Conservation (phyloP, 495 filamentous ascomycete species). For the Aspergillus sclerotiicarbonarius region DNA sequence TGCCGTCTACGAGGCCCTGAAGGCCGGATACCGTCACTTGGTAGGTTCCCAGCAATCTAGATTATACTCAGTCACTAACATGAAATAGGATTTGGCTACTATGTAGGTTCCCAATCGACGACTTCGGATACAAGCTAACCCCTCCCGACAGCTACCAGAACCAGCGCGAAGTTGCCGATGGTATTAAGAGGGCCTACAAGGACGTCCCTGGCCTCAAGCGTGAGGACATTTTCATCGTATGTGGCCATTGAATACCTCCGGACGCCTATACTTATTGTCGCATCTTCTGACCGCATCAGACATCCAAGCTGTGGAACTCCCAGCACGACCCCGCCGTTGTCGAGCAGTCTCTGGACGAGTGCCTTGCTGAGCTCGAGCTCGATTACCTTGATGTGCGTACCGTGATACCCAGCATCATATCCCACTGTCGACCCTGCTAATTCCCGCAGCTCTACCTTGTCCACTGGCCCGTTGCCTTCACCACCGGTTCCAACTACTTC, state of each 20-base stretch:
- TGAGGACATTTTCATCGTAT: slow-evolving; percentile 50
- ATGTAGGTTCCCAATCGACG: slow-evolving; percentile 30
- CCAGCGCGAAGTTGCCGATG: slow-evolving; percentile 46
- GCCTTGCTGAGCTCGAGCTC: slow-evolving; percentile 46
- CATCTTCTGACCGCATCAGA: slow-evolving; percentile 24
- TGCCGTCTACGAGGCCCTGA: slow-evolving; percentile 53
- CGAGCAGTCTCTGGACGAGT: slow-evolving; percentile 45
- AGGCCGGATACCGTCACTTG: slow-evolving; percentile 55
- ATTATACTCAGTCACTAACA: slow-evolving; percentile 18
- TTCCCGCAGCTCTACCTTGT: slow-evolving; percentile 46
- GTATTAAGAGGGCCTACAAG: slow-evolving; percentile 46
- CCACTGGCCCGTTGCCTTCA: slow-evolving; percentile 52
- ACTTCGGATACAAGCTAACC: slow-evolving; percentile 34
- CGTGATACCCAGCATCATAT: too few species aligned
- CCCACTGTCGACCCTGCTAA: slow-evolving; percentile 1
- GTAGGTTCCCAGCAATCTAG: slow-evolving; percentile 21
- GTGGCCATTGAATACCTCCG: too few species aligned
- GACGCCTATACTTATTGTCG: not conserved
- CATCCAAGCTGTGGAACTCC: slow-evolving; percentile 50
- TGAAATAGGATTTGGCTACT: slow-evolving; percentile 40
- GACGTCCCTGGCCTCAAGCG: slow-evolving; percentile 49
- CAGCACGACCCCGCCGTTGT: slow-evolving; percentile 48
- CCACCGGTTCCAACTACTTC: slow-evolving; percentile 43
- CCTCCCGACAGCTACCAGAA: slow-evolving; percentile 49
- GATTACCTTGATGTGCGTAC: slow-evolving; percentile 47